Conservation (phyloP, 1,284 basidiomycete genomes). For the Ceratobasidium sp. region DNA sequence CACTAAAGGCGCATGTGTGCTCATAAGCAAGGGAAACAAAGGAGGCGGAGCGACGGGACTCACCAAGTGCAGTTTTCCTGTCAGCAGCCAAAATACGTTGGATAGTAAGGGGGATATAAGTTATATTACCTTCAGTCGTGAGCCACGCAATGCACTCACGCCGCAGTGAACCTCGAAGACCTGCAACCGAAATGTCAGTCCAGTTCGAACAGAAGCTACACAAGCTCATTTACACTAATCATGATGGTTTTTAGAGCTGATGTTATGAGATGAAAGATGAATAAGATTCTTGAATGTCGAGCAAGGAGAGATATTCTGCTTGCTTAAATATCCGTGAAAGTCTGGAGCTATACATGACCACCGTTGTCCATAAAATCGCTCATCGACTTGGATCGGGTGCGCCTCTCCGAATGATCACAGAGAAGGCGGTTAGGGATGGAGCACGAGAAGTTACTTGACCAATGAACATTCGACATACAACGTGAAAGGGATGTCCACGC, state of each 20-base stretch:
- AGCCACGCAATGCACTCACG: not conserved
- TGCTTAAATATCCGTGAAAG: constrained; percentile 9
- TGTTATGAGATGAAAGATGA: not conserved
- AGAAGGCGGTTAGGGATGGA: no score
- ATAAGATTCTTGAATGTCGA: not conserved
- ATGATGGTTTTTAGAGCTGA: not conserved
- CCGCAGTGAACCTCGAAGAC: constrained; percentile 21
- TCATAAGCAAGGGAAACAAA: not conserved
- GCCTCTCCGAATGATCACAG: no score
- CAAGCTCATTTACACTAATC: not conserved
- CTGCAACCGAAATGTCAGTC: not conserved
- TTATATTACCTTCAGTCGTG: not conserved
- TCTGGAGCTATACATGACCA: not conserved
- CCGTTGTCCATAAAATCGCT: not conserved
- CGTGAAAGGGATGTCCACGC: no score
- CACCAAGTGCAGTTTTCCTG: constrained; percentile 24
- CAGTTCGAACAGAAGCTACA: not conserved
- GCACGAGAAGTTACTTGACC: no score
- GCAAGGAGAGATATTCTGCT: not conserved
- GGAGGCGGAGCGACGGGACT: not conserved
- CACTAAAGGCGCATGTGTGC: not conserved
- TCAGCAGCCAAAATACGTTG: no score
- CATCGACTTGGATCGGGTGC: not conserved
- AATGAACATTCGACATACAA: no score
- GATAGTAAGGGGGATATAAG: not conserved